Base-by-base conservation (phyloP, 805 yeast species). In the Candida wancherniae region DNA sequence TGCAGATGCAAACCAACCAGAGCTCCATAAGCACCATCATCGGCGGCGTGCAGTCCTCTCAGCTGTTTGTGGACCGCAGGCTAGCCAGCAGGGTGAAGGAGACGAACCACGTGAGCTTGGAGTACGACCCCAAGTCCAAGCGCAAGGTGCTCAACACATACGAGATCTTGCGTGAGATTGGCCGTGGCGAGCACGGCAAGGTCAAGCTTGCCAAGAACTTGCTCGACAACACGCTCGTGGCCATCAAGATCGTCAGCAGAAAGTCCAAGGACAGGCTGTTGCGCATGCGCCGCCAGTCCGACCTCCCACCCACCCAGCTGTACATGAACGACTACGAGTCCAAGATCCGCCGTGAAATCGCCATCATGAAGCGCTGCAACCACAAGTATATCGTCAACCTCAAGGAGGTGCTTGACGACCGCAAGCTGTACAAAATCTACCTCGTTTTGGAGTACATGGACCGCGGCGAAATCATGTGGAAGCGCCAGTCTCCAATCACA, bases 141-240 rank as follows among this genome's bases (percentile, higher is more conserved):
- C 74, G 92, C 29, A 84, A 88, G 52, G 77, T 81, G 20, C 67
- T 92, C 39, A 92, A 92, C 58, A 78, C 94, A 0, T 92, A 88
- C 53, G 98, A 92, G 57, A 84, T 92, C 21, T 59, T 87, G 18
- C 69, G 73, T 15, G 97, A 88, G 59, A 67, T 92, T 17, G 98
- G 98, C 8, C 70, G 84, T 20, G 98, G 98, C n/a, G 95, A 88
- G 55, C 97, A 90, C 58, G 97, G 98, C n/a, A 90, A 86, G 55
- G 98, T 92, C 24, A 92, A 92, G 55, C 68, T 92, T 12, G 98
- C 94, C 0, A 73, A 73, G 37, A 90, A 88, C 52, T 57, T 80
- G 33, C 67, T 72, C n/a, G 57, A 70, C 5, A 66, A 71, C 26
- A 77, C 72, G 42, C 63, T 75, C 19, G 95, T 86, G n/a, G 98